A percentile compares a stretch with the other conserved stretches of the same genome.
These are phyloP conservation scores for Tuber melanosporum DNA, from an alignment of 495 filamentous ascomycete genomes.

Conservation along the genomic window DNA sequence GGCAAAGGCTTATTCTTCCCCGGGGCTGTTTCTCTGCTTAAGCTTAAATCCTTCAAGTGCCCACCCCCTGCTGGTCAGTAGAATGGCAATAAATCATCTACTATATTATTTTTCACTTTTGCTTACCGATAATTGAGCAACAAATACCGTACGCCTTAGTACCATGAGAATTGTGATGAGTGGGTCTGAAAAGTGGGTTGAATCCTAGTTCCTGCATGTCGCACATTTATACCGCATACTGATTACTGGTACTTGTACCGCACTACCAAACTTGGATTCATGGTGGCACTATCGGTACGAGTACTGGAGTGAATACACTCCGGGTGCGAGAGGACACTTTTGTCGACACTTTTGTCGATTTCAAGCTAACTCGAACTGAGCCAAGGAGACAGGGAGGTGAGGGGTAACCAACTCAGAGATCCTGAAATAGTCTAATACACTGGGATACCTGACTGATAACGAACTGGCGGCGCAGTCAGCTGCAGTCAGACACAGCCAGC, in stretches of 20 bases:
- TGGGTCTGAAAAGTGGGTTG: neutral
- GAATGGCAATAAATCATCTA: neutral
- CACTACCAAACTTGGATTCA: no score
- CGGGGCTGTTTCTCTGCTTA: neutral
- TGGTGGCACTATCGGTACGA: no score
- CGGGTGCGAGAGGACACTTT: no score
- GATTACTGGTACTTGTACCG: neutral
- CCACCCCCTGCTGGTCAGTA: neutral
- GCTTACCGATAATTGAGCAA: neutral
- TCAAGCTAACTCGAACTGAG: no score
- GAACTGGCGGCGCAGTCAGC: neutral
- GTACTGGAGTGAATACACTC: no score
- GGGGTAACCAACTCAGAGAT: neutral
- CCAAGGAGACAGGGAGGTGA: no score
- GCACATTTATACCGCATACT: neutral
- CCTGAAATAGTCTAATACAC: neutral
- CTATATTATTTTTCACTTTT: no score
- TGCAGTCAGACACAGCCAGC: no score
- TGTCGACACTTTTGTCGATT: no score
- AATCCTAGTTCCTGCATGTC: neutral
- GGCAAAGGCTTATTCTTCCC: neutral
- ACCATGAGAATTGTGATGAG: neutral
- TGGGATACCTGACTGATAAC: neutral
- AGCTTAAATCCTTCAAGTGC: neutral
- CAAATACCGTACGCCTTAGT: neutral